phyloP scores from a whole-genome alignment of 208 protist species.

The Herpetomonas samuelpessoai region DNA sequence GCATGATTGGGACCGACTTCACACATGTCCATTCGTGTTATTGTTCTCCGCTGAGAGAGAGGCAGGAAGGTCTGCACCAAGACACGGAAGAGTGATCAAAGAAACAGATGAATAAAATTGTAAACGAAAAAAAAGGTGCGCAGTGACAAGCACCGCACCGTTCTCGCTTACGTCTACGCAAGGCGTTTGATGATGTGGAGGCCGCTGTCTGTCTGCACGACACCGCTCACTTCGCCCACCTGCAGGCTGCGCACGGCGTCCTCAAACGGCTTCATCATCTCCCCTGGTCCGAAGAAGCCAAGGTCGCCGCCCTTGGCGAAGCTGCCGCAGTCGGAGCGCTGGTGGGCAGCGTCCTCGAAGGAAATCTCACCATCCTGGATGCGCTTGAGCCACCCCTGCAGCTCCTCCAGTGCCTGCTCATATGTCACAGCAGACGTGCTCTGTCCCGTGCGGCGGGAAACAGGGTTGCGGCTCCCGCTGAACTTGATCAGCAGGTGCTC shows the following conservation, averaged over 20 bases:
- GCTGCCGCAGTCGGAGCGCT: constrained; percentile 91
- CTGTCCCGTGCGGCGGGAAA: constrained; percentile 77
- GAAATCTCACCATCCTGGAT: constrained; percentile 61
- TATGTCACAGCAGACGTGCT: constrained; percentile 60
- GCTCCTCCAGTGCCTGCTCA: constrained; percentile 69
- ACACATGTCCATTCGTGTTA: too few species aligned
- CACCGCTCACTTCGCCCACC: constrained; percentile 81
- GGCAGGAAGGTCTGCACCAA: too few species aligned
- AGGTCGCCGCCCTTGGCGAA: constrained; percentile 82
- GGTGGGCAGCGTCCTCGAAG: constrained; percentile 80
- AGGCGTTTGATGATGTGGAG: constrained; percentile 91
- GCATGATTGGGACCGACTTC: too few species aligned
- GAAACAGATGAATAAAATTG: too few species aligned
- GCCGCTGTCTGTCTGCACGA: constrained; percentile 89
- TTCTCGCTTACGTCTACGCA: constrained; percentile 41
- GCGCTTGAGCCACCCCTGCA: constrained; percentile 63
- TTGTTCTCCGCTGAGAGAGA: too few species aligned
- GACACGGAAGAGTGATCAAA: too few species aligned
- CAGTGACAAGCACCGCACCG: too few species aligned
- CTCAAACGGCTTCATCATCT: constrained; percentile 95
- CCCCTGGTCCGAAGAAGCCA: constrained; percentile 81
- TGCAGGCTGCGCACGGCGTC: constrained; percentile 77
- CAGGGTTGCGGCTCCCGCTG: constrained; percentile 85
- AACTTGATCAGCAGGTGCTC: constrained; percentile 91
- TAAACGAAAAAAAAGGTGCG: too few species aligned